Evolutionary conservation across 2,329 filamentous ascomycete species (phyloP).

Genomic region (Diaporthe vexans): DNA sequence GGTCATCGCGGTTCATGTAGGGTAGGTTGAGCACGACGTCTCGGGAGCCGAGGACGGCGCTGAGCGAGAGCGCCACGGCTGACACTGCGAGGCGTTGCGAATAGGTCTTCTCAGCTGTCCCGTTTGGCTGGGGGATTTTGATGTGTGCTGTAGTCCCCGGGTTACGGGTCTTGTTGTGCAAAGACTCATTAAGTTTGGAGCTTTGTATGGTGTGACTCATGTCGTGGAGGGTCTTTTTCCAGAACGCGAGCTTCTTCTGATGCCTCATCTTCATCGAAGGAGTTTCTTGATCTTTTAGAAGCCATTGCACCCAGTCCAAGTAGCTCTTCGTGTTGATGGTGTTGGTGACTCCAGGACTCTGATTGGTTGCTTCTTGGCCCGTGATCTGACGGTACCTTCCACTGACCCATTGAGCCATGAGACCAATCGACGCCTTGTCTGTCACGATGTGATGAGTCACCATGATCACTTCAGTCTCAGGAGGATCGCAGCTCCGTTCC

Average conservation of each 20-base stretch:
- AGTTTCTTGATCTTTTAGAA: not conserved
- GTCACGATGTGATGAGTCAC: conserved; percentile 2
- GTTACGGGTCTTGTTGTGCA: not conserved
- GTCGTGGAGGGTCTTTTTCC: not conserved
- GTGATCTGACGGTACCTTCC: not conserved
- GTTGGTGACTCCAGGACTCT: not conserved
- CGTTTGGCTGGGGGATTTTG: not conserved
- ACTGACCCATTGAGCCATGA: conserved; percentile 4
- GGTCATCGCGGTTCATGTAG: not conserved
- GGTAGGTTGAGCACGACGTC: not conserved
- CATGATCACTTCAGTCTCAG: not conserved
- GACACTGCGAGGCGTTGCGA: not conserved
- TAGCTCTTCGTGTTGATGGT: not conserved
- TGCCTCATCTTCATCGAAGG: not conserved
- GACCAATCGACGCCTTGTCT: not conserved
- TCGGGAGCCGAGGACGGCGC: not conserved
- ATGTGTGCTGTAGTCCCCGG: not conserved
- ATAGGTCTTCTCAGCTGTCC: not conserved
- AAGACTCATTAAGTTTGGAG: not conserved
- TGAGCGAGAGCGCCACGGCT: not conserved
- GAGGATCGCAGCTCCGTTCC: not conserved
- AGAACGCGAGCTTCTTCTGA: not conserved
- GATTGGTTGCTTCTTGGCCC: not conserved
- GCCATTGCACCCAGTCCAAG: not conserved
- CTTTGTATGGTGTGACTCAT: not conserved